These are phyloP conservation scores for Paramecium caudatum DNA, from an alignment of 73 alveolate species.

Conservation along the genomic window DNA sequence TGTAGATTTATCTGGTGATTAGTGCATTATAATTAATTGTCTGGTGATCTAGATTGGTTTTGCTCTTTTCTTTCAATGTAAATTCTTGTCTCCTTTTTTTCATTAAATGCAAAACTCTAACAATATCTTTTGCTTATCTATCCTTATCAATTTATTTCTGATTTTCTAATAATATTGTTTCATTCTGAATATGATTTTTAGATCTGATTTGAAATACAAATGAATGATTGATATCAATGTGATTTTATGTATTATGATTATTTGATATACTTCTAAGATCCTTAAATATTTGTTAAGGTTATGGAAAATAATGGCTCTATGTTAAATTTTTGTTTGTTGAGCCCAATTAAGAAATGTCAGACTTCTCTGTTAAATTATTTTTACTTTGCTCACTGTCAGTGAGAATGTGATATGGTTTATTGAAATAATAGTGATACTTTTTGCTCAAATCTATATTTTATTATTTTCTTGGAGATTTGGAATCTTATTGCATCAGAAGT, in stretches of 20 bases:
- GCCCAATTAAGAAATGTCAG: too few species aligned
- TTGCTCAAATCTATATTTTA: not conserved
- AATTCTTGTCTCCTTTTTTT: not conserved
- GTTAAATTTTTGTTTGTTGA: too few species aligned
- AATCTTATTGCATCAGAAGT: not conserved
- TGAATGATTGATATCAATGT: not conserved
- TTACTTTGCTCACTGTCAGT: too few species aligned
- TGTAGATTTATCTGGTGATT: too few species aligned
- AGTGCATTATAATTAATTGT: too few species aligned
- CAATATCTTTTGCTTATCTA: not conserved
- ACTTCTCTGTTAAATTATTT: too few species aligned
- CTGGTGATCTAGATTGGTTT: too few species aligned
- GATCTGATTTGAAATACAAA: conserved; percentile 1
- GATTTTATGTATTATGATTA: not conserved
- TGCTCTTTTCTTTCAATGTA: not conserved
- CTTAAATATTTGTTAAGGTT: not conserved
- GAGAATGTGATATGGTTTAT: not conserved
- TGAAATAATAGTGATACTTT: conserved; percentile 20
- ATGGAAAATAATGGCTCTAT: too few species aligned
- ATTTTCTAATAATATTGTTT: not conserved
- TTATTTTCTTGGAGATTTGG: not conserved
- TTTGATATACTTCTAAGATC: conserved; percentile 37
- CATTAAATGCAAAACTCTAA: conserved; percentile 26
- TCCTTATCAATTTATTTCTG: not conserved
- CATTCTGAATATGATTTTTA: not conserved